phyloP scores from a whole-genome alignment of 768 basidiomycete species.

The Boletus fagicola region DNA sequence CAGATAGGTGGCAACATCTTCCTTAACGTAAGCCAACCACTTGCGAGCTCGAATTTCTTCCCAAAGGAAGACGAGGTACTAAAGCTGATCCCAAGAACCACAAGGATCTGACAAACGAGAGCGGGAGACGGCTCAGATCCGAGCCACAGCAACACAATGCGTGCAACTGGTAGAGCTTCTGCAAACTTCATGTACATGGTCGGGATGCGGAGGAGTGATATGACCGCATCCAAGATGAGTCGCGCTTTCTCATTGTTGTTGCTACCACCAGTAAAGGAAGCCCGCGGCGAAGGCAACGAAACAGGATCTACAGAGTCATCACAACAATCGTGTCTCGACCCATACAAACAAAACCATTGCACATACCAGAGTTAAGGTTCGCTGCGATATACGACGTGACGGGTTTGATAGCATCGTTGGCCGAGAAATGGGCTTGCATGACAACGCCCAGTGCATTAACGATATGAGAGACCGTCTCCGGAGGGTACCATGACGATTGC shows the following conservation, averaged over 20 bases:
- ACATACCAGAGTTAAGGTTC: slow-evolving; percentile 66
- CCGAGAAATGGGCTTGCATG: slow-evolving; percentile 63
- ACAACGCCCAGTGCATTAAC: slow-evolving; percentile 60
- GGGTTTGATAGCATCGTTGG: slow-evolving; percentile 79
- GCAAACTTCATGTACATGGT: slow-evolving; percentile 68
- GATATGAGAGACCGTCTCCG: slow-evolving; percentile 46
- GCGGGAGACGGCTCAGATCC: slow-evolving; percentile 66
- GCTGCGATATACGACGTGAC: slow-evolving; percentile 83
- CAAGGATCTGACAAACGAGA: slow-evolving; percentile 58
- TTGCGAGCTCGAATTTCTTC: slow-evolving; percentile 80
- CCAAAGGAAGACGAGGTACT: slow-evolving; percentile 59
- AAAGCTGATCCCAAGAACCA: slow-evolving; percentile 56
- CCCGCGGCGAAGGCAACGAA: slow-evolving; percentile 10
- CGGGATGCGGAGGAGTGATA: slow-evolving; percentile 57
- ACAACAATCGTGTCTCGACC: background rate
- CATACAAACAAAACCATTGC: background rate
- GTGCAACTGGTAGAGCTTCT: slow-evolving; percentile 69
- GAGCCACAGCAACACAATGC: slow-evolving; percentile 76
- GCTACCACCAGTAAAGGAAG: slow-evolving; percentile 9
- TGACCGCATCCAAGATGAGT: slow-evolving; percentile 62
- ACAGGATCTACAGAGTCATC: slow-evolving; percentile 1
- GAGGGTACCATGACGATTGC: slow-evolving; percentile 74
- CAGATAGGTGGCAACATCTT: slow-evolving; percentile 66
- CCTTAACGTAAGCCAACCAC: slow-evolving; percentile 79
- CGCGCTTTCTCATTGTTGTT: slow-evolving; percentile 57